These are phyloP conservation scores for Pseudonitzschia delicatissima DNA, from an alignment of 108 stramenopile species.

Conservation along the genomic window DNA sequence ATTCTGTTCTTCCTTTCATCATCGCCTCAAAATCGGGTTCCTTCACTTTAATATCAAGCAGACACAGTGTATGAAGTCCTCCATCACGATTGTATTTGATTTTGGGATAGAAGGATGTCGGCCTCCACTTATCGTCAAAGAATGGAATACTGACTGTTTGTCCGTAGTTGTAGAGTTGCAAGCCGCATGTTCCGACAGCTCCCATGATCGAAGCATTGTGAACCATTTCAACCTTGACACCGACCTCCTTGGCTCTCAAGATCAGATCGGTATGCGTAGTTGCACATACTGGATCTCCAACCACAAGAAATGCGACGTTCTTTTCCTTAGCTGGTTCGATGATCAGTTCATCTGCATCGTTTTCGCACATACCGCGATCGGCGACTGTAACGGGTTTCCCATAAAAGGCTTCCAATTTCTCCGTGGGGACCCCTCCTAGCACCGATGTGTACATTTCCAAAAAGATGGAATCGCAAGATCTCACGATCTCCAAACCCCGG, in stretches of 20 bases:
- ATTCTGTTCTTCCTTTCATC: conserved; percentile 80
- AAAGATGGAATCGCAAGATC: conserved; percentile 77
- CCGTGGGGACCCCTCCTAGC: conserved; percentile 80
- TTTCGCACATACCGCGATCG: conserved; percentile 93
- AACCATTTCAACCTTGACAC: conserved; percentile 87
- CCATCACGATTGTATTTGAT: conserved; percentile 91
- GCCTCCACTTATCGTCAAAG: conserved; percentile 95
- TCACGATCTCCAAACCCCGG: conserved; percentile 94
- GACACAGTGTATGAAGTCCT: conserved; percentile 98
- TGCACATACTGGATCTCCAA: conserved; percentile 98
- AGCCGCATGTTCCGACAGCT: conserved; percentile 93
- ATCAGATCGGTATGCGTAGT: conserved; percentile 98
- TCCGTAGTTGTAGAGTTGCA: conserved; percentile 98
- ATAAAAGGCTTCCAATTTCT: conserved; percentile 86
- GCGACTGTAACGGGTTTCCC: conserved; percentile 85
- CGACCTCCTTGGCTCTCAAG: conserved; percentile 76
- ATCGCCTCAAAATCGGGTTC: conserved; percentile 99
- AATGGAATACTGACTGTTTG: conserved; percentile 97
- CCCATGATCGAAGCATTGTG: conserved; percentile 99
- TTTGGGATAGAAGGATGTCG: conserved; percentile 94
- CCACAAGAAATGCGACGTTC: conserved; percentile 94
- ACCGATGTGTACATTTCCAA: conserved; percentile 98
- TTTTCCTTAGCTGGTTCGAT: conserved; percentile 70
- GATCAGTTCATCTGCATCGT: conserved; percentile 90
- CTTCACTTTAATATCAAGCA: conserved; percentile 96